phyloP scores from a whole-genome alignment of 805 yeast species.

The Teunomyces atbi region DNA sequence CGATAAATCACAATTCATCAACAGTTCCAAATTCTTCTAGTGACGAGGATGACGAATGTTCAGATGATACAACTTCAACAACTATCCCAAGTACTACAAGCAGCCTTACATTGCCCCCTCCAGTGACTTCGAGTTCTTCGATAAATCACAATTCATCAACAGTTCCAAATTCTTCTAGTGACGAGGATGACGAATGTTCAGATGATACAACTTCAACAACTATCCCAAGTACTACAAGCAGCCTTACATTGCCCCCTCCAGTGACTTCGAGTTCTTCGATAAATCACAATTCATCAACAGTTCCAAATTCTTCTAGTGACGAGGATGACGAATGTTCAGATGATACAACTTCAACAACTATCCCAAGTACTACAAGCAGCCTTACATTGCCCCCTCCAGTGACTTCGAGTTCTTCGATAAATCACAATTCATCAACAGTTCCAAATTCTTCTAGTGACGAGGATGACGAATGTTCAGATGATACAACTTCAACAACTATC shows the following conservation, averaged over 20 bases:
- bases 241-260: not conserved
- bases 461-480: conserved; percentile 5
- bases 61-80: not conserved
- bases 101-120: not conserved
- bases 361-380: not conserved
- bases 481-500: not conserved
- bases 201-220: not conserved
- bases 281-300: not conserved
- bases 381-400: not conserved
- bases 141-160: not conserved
- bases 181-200: conserved; percentile 7
- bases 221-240: not conserved
- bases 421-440: not conserved
- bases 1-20: not conserved
- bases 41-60: conserved; percentile 7
- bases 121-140: not conserved
- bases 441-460: conserved; percentile 7
- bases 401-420: not conserved
- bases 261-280: not conserved
- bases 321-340: conserved; percentile 7
- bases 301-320: conserved; percentile 6
- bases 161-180: conserved; percentile 6
- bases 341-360: not conserved
- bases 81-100: not conserved
- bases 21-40: conserved; percentile 5